Evolutionary conservation across 2,329 filamentous ascomycete species (phyloP).

Genomic region (Didymella pinodella): DNA sequence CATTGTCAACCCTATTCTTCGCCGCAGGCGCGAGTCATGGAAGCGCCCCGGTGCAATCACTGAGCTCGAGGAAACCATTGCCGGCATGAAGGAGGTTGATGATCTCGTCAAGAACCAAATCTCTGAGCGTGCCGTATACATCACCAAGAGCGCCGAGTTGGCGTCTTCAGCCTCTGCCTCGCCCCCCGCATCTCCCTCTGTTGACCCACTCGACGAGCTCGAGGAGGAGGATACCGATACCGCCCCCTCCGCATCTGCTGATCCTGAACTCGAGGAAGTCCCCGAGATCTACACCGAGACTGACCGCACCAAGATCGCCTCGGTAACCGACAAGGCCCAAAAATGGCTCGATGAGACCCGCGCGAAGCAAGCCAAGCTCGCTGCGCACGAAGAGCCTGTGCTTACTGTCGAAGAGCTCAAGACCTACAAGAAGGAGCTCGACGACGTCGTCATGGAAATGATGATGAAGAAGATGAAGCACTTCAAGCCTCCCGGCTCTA

Average conservation of each 20-base stretch:
- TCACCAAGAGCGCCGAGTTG: slow-evolving; percentile 48
- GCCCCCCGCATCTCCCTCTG: slow-evolving; percentile 55
- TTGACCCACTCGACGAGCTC: slow-evolving; percentile 70
- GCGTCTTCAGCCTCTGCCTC: slow-evolving; percentile 54
- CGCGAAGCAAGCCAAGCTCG: slow-evolving; percentile 73
- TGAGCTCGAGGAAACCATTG: slow-evolving; percentile 72
- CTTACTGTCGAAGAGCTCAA: slow-evolving; percentile 73
- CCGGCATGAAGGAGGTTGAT: slow-evolving; percentile 74
- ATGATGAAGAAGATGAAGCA: slow-evolving; percentile 65
- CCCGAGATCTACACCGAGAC: slow-evolving; percentile 71
- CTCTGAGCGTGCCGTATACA: slow-evolving; percentile 69
- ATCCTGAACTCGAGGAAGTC: slow-evolving; percentile 40
- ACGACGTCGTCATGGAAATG: slow-evolving; percentile 73
- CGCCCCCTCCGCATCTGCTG: slow-evolving; percentile 49
- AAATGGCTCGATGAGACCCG: slow-evolving; percentile 80
- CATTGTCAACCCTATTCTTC: slow-evolving; percentile 79
- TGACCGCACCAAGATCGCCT: slow-evolving; percentile 73
- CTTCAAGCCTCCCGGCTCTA: slow-evolving; percentile 50
- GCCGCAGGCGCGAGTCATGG: slow-evolving; percentile 74
- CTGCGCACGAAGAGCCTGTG: slow-evolving; percentile 72
- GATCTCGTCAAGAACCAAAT: slow-evolving; percentile 75
- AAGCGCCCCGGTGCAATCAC: slow-evolving; percentile 75
- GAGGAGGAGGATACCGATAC: slow-evolving; percentile 71
- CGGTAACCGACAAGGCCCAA: slow-evolving; percentile 67
- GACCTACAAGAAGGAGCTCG: slow-evolving; percentile 73